These are phyloP conservation scores for Cryphonectria nitschkei DNA, from an alignment of 2,329 filamentous ascomycete species.

Conservation along the genomic window DNA sequence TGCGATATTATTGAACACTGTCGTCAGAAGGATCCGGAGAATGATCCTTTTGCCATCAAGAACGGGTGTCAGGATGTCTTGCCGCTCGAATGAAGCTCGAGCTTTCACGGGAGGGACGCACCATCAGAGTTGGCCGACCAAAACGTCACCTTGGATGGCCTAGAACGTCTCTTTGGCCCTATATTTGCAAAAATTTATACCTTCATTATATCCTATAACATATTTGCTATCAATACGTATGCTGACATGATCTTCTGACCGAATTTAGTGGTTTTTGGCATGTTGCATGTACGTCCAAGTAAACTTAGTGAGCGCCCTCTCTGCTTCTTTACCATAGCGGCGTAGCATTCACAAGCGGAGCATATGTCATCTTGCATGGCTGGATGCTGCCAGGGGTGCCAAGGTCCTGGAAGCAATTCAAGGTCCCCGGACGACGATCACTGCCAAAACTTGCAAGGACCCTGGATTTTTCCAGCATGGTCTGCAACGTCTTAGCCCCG, in stretches of 20 bases:
- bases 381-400: not conserved
- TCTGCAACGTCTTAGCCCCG: not conserved
- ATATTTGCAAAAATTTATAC: not conserved
- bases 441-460: not conserved
- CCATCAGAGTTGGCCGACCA: no score
- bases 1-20: conserved; percentile 62
- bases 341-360: not conserved
- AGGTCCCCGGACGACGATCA: not conserved
- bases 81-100: not conserved
- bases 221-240: no score
- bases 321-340: not conserved
- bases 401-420: not conserved
- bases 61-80: not conserved
- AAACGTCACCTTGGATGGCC: not conserved
- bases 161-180: not conserved
- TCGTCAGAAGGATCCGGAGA: conserved; percentile 51
- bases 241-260: no score
- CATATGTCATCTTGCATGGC: conserved; percentile 2
- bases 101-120: not conserved
- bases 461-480: not conserved
- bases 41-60: conserved; percentile 57
- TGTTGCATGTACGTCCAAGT: no score
- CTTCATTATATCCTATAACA: no score
- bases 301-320: no score
- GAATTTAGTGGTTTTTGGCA: no score